Conservation (phyloP, 1,284 basidiomycete species). For the Fomes fomentarius region DNA sequence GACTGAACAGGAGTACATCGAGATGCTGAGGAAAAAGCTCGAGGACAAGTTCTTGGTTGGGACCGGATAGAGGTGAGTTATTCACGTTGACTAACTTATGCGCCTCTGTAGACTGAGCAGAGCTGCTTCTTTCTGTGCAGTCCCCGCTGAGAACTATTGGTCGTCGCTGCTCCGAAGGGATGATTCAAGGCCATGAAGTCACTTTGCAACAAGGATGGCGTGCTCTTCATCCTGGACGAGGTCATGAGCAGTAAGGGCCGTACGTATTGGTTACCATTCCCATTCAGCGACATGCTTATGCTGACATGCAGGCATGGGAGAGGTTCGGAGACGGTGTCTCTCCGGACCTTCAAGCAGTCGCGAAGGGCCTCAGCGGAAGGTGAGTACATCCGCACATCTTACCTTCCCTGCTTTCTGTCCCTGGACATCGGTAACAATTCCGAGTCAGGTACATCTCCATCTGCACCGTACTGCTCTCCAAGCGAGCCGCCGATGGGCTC, state of each 20-base stretch:
- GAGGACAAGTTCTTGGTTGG: constrained; percentile 82
- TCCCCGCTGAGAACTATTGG: constrained; percentile 82
- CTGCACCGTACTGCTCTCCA: constrained; percentile 78
- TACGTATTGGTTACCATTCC: constrained; percentile 37
- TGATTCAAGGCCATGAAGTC: constrained; percentile 85
- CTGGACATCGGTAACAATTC: neutral
- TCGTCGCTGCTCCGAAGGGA: constrained; percentile 73
- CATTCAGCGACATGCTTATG: neutral
- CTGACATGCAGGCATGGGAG: constrained; percentile 67
- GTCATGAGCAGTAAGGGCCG: constrained; percentile 88
- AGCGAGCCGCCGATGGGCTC: constrained; percentile 71
- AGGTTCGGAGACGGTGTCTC: constrained; percentile 73
- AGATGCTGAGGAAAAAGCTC: constrained; percentile 74
- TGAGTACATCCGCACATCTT: constrained; percentile 36
- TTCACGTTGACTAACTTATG: neutral
- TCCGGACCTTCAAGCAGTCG: constrained; percentile 85
- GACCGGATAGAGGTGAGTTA: constrained; percentile 75
- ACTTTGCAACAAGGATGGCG: constrained; percentile 87
- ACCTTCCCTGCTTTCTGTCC: too few species aligned
- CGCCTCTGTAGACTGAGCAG: too few species aligned
- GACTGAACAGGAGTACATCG: constrained; percentile 77
- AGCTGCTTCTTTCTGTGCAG: constrained; percentile 40
- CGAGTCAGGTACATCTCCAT: constrained; percentile 75
- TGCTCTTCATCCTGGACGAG: constrained; percentile 87
- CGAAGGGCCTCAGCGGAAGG: constrained; percentile 88